Percentiles rank a stretch among this genome's conserved stretches.
phyloP scores from a whole-genome alignment of 306 rosid genomes.

The Adenanthera pavonina region DNA sequence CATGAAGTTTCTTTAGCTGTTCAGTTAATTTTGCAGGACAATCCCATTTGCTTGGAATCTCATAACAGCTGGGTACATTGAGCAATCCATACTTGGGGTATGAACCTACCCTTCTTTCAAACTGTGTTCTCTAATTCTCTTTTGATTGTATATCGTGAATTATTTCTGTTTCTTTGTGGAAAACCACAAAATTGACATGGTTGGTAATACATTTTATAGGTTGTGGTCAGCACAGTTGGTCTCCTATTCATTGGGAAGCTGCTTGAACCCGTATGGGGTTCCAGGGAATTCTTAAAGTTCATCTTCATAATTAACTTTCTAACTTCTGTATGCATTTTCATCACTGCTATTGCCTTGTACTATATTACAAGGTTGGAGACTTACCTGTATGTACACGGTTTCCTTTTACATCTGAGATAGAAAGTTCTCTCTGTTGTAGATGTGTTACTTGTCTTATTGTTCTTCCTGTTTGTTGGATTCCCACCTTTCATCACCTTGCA shows the following conservation, averaged over 20 bases:
- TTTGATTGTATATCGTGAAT: slow-evolving; percentile 16
- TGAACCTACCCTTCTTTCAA: slow-evolving; percentile 23
- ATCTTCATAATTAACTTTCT: slow-evolving; percentile 80
- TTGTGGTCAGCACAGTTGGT: slow-evolving; percentile 64
- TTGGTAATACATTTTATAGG: slow-evolving; percentile 51
- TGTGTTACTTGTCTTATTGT: slow-evolving; percentile 1
- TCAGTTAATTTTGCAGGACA: slow-evolving; percentile 62
- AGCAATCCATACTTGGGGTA: slow-evolving; percentile 86
- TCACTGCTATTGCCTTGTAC: slow-evolving; percentile 88
- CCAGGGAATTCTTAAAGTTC: slow-evolving; percentile 91
- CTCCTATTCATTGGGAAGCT: slow-evolving; percentile 88
- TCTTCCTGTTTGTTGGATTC: slow-evolving; percentile 32
- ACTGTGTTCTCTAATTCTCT: slow-evolving; percentile 16
- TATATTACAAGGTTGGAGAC: slow-evolving; percentile 70
- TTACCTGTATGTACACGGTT: slow-evolving; percentile 75
- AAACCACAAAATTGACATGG: neutral
- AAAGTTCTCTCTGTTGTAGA: slow-evolving; percentile 17
- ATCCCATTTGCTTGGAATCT: slow-evolving; percentile 97
- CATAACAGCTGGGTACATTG: slow-evolving; percentile 78
- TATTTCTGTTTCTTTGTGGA: neutral
- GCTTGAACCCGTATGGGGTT: slow-evolving; percentile 95
- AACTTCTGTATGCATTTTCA: slow-evolving; percentile 78
- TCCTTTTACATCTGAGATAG: slow-evolving; percentile 25
- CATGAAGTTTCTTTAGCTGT: slow-evolving; percentile 21
- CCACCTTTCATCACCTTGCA: slow-evolving; percentile 7